A percentile compares a stretch with the other conserved stretches of the same genome.
phyloP scores from a whole-genome alignment of 1,139 yeast genomes.

The Yamadazyma dendronema region DNA sequence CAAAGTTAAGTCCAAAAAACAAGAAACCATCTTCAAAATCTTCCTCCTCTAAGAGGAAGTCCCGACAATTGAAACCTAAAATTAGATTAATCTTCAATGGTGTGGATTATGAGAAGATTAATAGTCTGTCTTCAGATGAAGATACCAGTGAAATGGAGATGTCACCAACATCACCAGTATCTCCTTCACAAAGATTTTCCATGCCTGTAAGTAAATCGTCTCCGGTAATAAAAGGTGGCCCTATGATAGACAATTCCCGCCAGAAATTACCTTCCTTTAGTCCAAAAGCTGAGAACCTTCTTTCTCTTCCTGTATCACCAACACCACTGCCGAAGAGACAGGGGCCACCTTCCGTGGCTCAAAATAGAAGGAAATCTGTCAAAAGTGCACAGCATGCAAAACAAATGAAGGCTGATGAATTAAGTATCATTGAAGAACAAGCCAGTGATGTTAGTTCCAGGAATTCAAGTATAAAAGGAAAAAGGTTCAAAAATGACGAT shows the following conservation, averaged over 20 bases:
- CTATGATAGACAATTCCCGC: not conserved
- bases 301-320: slow-evolving; percentile 17
- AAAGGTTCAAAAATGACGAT: slow-evolving; percentile 12
- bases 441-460: slow-evolving; percentile 30
- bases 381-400: slow-evolving; percentile 18
- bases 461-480: slow-evolving; percentile 23
- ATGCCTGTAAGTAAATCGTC: not conserved
- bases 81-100: slow-evolving; percentile 38
- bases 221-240: not conserved
- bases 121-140: slow-evolving; percentile 26
- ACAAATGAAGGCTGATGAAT: slow-evolving; percentile 27
- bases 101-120: slow-evolving; percentile 35
- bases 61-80: slow-evolving; percentile 15
- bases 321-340: slow-evolving; percentile 17
- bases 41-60: slow-evolving; percentile 13
- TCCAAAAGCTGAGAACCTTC: slow-evolving; percentile 1
- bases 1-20: slow-evolving; percentile 34
- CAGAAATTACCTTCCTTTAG: not conserved
- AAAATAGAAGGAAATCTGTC: slow-evolving; percentile 21
- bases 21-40: slow-evolving; percentile 9
- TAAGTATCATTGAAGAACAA: slow-evolving; percentile 46
- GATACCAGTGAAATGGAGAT: slow-evolving; percentile 2
- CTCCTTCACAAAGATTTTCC: not conserved
- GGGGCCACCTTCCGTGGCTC: slow-evolving; percentile 23
- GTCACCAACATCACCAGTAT: not conserved